Evolutionary conservation across 148 eudicot species (phyloP).

Genomic region (Amaranthus palmeri): DNA sequence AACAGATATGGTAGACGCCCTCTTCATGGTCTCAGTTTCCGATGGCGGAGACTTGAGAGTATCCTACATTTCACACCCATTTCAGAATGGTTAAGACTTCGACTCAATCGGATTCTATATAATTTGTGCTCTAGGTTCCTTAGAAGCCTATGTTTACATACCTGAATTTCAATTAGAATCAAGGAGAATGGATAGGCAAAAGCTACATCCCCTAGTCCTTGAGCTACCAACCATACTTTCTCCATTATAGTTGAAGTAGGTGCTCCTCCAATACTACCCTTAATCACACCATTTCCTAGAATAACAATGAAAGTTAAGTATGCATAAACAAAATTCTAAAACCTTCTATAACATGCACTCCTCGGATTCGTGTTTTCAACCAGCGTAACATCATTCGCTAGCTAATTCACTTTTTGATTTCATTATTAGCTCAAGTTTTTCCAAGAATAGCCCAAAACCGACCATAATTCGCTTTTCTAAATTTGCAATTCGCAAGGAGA

Average conservation of each 20-base stretch:
- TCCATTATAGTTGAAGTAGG: conserved; percentile 45
- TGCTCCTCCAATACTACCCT: conserved; percentile 67
- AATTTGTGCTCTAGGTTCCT: background rate
- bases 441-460: too few relatives aligned
- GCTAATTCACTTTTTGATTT: too few relatives aligned
- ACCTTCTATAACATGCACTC: background rate
- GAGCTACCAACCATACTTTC: conserved; percentile 68
- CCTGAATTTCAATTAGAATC: conserved; percentile 73
- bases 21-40: conserved; percentile 61
- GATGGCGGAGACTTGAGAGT: conserved; percentile 72
- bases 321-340: background rate
- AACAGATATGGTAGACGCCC: conserved; percentile 50
- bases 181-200: conserved; percentile 76
- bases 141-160: conserved; percentile 12
- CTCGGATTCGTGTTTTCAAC: too few relatives aligned
- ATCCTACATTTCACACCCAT: conserved; percentile 44
- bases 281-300: conserved; percentile 60
- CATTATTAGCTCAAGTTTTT: too few relatives aligned
- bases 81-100: conserved; percentile 1
- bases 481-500: too few relatives aligned
- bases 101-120: background rate
- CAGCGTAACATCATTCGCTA: too few relatives aligned
- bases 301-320: background rate
- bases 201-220: conserved; percentile 84
- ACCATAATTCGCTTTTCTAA: too few relatives aligned